phyloP scores from a whole-genome alignment of 495 filamentous ascomycete genomes.

The Lindgomyces ingoldianus region DNA sequence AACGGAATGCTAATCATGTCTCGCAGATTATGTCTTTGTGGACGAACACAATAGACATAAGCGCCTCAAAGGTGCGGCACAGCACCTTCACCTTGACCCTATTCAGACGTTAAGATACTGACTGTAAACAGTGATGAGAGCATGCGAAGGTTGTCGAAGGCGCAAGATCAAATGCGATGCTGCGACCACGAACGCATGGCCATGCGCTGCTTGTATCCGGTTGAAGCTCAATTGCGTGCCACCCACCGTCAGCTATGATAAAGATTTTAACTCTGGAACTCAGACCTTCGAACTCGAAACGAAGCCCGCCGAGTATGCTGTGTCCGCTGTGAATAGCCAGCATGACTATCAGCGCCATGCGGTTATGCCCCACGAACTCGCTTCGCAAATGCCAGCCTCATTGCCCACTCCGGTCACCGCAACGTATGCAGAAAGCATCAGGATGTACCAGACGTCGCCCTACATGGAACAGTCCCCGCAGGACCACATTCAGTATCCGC shows the following conservation, averaged over 20 bases:
- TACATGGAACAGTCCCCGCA: slow-evolving; percentile 41
- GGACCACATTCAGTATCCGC: slow-evolving; percentile 51
- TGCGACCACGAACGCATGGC: slow-evolving; percentile 97
- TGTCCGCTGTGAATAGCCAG: slow-evolving; percentile 52
- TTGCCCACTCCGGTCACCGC: slow-evolving; percentile 37
- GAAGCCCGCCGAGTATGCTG: slow-evolving; percentile 44
- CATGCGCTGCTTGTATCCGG: slow-evolving; percentile 89
- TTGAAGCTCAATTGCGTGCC: slow-evolving; percentile 92
- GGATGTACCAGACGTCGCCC: slow-evolving; percentile 42
- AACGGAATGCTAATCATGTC: slow-evolving; percentile 1
- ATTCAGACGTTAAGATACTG: slow-evolving; percentile 4
- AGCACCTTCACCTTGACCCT: neutral
- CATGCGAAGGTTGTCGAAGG: slow-evolving; percentile 92
- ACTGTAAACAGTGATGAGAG: slow-evolving; percentile 80
- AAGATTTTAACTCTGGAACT: slow-evolving; percentile 56
- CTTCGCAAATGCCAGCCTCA: slow-evolving; percentile 34
- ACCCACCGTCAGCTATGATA: slow-evolving; percentile 83
- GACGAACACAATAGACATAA: slow-evolving; percentile 99
- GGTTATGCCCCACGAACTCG: slow-evolving; percentile 30
- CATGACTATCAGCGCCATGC: slow-evolving; percentile 56
- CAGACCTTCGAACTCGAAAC: slow-evolving; percentile 42
- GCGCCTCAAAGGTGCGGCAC: slow-evolving; percentile 79
- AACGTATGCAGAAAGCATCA: slow-evolving; percentile 40
- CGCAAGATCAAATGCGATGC: slow-evolving; percentile 96
- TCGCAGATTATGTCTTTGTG: slow-evolving; percentile 94